Base-by-base conservation (phyloP, 306 rosid species). In the Lathyrus tuberosus region DNA sequence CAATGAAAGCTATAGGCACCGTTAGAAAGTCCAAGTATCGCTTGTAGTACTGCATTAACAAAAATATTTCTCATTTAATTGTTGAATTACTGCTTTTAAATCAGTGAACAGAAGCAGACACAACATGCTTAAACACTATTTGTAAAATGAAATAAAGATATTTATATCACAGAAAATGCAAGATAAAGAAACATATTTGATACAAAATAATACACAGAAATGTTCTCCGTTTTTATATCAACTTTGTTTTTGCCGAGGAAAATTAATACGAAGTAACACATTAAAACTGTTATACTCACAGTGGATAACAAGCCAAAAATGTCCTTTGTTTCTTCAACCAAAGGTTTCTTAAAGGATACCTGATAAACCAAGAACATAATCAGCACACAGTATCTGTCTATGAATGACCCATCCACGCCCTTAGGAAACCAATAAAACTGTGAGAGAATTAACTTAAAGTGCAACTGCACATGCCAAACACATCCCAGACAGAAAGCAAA, bases 31-130 rank as follows among this genome's bases (percentile, higher is more conserved):
- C 67, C 88, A 90, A 71, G 70, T 83, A 90, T 65, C 44, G 30
- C 82, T 79, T 85, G 83, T 85, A 88, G 75, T 35, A 83, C 98
- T 94, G 96, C 95, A 88, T 35, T 33, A 72, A 75, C 47, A 81
- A 65, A 77, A 18, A 82, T 33, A 77, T 44, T 33, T 20, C 11
- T 71, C 69, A 61, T 28, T 33, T 47, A 73, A 48, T 38, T n/a
- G 16, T 10, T 31, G 72, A 74, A 17, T 17, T 71, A 47, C 56
- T 59, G 41, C 14, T 46, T 78, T 68, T 18, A 49, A 70, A 65
- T 72, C 49, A 49, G 74, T 68, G 67, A 56, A 68, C 46, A 26
- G 30, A 56, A 57, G 26, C 62, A 57, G 47, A 73, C 58, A 51
- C 53, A 62, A 52, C 38, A 15, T 64, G 57, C 67, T 63, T 69